Evolutionary conservation across 495 filamentous ascomycete species (phyloP), one percentile per base, ranked within the genome.

Genomic region (Penicillium nucicola): DNA sequence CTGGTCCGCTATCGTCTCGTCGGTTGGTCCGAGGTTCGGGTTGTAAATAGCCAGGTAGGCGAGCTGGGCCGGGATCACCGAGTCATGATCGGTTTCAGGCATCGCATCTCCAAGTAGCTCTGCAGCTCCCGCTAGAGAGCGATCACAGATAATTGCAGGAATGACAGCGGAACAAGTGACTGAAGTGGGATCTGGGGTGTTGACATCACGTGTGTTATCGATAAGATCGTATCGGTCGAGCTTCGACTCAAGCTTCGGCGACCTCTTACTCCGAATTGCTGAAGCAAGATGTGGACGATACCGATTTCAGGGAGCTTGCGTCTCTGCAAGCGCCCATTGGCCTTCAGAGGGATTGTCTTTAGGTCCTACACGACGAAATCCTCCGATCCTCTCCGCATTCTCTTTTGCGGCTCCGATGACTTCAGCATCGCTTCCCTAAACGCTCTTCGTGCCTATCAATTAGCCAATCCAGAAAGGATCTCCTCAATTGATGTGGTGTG

Each of bases 21-120:
- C 95, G 42, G 86, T 90, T 10, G 78, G 75, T 55, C 90, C 89
- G n/a, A 97, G 79, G 12, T 84, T 84, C 20, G 93, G 93, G 64
- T 96, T 97, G 76, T 95, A 97, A 67, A 97, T 92, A 49, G 91
- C 84, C 30, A 97, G 79, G 61, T 89, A 96, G 38, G 88, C 84
- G 15, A 97, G 81, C 58, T 89, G 84, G 22, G 93, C 93, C 25
- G 93, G 93, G 45, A 89, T 77, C 58, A 74, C 67, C 49, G 65
- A 71, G 15, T 62, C 59, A 57, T 52, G 34, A 28, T 66, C 69
- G 50, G 50, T 65, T 61, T 64, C 70, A 53, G 70, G 58, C 74
- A 77, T 77, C 36, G 60, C 69, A 70, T 69, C 52, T 44, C 55
- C 42, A 50, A 31, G 36, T 17, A 22, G 51, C 17, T 32, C 10